Evolutionary conservation across 495 filamentous ascomycete species (phyloP).

Genomic region (Trichoderma virens): DNA sequence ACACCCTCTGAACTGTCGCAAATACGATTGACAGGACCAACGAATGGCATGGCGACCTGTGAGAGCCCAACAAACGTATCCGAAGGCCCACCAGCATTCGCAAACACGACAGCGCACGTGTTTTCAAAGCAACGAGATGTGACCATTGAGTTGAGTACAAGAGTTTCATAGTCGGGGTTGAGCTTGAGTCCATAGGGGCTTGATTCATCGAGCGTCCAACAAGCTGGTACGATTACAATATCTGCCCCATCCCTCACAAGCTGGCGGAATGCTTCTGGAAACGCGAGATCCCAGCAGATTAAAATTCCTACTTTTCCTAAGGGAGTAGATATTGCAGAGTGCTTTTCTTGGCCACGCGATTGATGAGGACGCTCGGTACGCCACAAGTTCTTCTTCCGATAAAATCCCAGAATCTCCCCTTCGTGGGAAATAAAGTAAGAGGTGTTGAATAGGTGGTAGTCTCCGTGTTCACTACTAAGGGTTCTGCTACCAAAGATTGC

Average conservation of each 20-base stretch:
- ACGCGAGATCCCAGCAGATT: constrained; percentile 88
- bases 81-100: constrained; percentile 49
- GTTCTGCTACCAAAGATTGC: constrained; percentile 44
- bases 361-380: constrained; percentile 42
- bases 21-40: constrained; percentile 56
- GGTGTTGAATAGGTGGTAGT: constrained; percentile 50
- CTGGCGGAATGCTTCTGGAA: constrained; percentile 82
- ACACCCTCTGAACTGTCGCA: constrained; percentile 56
- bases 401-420: constrained; percentile 60
- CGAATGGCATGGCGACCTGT: constrained; percentile 63
- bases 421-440: constrained; percentile 70
- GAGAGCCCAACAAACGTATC: constrained; percentile 45
- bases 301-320: constrained; percentile 70
- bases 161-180: constrained; percentile 56
- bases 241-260: constrained; percentile 68
- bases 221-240: constrained; percentile 72
- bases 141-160: constrained; percentile 64
- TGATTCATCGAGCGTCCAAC: constrained; percentile 62
- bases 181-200: constrained; percentile 40
- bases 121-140: constrained; percentile 73
- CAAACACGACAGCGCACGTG: constrained; percentile 68
- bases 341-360: constrained; percentile 43
- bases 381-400: constrained; percentile 91
- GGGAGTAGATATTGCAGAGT: constrained; percentile 69
- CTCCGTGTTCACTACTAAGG: constrained; percentile 16